Evolutionary conservation across 1,139 yeast genomes (phyloP), one percentile per base, ranked within the genome.

Genomic region (Candida neerlandica): DNA sequence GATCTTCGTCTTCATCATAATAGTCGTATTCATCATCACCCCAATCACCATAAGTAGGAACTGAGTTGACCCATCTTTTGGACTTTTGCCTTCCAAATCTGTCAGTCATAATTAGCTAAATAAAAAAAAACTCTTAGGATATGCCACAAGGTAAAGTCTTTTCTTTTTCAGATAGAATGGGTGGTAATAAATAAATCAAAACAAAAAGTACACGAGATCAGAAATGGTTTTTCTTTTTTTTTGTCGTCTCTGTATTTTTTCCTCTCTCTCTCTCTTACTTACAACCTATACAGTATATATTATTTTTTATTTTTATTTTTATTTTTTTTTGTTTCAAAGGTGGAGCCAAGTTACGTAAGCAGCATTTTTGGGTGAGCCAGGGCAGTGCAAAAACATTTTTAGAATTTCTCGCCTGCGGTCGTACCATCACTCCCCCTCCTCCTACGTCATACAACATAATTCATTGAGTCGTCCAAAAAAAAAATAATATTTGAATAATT

Each of bases 11-110:
- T 9, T 74, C 78, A 39, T 67, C 80, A 6, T 21, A 26, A 41
- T 60, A 56, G 11, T 62, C 72, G 51, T 67, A 65, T 41, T 67
- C 72, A 48, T 67, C 73, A 45, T 75, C 79, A 38, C 67, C 80
- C 86, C 87, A 82, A 33, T 78, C 86, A 6, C 86, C 86, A 57
- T 82, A 83, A 15, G 77, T 69, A 3, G 85, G 85, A 23, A 77
- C 78, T 1, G 81, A 69, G 54, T 80, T 79, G 2, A 73, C 82
- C 87, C 87, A 82, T 46, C 88, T 69, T n/a, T 82, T 75, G n/a
- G 86, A 81, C 55, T 78, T 77, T 59, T 80, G 81, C 61, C 87
- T 77, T 30, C 69, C 82, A 48, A 82, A 76, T 47, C 76, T 67
- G 49, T 76, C 81, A 6, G 71, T 54, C 78, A 72, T 74, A 49